A percentile compares a stretch with the other conserved stretches of the same genome.
Conservation (phyloP, 225 moss, liverwort and hornwort species). For the Antitrichia curtipendula region DNA sequence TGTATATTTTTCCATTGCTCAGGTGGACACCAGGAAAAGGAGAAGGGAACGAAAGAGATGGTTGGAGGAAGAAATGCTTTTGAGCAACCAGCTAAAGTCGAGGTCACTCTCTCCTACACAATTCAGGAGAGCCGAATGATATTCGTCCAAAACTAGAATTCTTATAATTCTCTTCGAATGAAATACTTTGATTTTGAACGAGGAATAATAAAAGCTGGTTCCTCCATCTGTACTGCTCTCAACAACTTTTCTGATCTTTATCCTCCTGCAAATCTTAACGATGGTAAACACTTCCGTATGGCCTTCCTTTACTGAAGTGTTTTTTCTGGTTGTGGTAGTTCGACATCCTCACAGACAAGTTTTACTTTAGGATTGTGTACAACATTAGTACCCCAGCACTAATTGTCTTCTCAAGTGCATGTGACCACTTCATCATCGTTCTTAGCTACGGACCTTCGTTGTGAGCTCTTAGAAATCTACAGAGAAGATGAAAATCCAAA, state of each 20-base stretch:
- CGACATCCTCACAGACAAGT: background rate
- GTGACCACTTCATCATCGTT: background rate
- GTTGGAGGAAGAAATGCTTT: slow-evolving; percentile 2
- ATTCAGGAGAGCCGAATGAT: background rate
- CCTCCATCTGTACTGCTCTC: background rate
- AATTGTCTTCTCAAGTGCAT: background rate
- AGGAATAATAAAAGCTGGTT: background rate
- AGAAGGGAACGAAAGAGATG: slow-evolving; percentile 17
- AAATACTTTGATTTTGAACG: background rate
- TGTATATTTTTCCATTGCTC: background rate
- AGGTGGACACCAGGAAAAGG: slow-evolving; percentile 18
- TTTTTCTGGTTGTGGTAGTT: background rate
- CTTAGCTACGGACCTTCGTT: background rate
- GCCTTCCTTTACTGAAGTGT: background rate
- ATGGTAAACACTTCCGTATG: background rate
- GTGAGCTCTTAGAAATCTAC: background rate
- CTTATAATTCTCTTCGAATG: background rate
- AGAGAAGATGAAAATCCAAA: background rate
- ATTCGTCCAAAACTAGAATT: background rate
- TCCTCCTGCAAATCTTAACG: background rate
- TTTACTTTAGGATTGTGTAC: background rate
- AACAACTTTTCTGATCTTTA: background rate
- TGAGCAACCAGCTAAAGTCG: background rate
- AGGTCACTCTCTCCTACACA: slow-evolving; percentile 18
- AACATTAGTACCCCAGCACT: background rate